Conservation (phyloP, 106 monocot species). For the Acorus gramineus region DNA sequence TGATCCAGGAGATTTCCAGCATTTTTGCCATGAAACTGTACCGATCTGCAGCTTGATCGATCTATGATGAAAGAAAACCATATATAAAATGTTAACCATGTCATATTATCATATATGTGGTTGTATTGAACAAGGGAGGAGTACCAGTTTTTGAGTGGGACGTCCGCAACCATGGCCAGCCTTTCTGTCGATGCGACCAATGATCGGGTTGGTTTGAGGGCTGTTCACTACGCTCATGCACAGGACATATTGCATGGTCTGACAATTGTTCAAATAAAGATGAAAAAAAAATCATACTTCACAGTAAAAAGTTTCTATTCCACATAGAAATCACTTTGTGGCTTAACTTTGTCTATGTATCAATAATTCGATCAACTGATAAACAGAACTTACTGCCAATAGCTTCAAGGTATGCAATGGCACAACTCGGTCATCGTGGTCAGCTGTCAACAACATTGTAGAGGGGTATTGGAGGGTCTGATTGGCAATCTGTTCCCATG, state of each 20-base stretch:
- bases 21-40: too few species aligned
- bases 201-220: constrained; percentile 75
- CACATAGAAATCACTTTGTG: too few species aligned
- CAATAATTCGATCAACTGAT: too few species aligned
- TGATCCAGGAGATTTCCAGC: too few species aligned
- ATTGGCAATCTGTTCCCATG: constrained; percentile 47
- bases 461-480: constrained; percentile 67
- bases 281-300: not conserved
- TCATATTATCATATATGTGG: too few species aligned
- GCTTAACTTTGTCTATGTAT: too few species aligned
- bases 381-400: constrained; percentile 64
- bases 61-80: too few species aligned
- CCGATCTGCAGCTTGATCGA: too few species aligned
- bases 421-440: constrained; percentile 97
- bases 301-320: too few species aligned
- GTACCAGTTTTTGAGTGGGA: constrained; percentile 70
- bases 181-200: constrained; percentile 73
- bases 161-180: constrained; percentile 83
- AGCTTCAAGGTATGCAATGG: constrained; percentile 91
- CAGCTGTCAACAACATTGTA: constrained; percentile 86
- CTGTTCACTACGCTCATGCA: constrained; percentile 64
- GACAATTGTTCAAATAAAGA: not conserved
- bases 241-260: constrained; percentile 85
- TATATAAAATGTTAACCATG: too few species aligned
- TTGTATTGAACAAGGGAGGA: too few species aligned